Base-by-base conservation (phyloP, 2,329 filamentous ascomycete species). In the Hymenoscyphus salicellus region DNA sequence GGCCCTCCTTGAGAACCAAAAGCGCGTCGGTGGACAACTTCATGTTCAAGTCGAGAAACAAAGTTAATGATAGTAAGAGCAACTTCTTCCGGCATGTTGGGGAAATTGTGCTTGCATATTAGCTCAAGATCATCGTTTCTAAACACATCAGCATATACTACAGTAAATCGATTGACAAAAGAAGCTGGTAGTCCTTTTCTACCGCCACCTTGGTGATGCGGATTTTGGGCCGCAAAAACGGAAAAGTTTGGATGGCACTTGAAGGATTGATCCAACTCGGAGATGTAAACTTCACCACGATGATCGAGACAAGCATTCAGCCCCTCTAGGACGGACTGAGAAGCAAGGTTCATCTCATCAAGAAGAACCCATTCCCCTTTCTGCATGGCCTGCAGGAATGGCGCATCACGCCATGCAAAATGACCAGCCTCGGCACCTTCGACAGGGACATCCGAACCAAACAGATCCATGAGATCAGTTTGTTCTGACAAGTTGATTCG, bases 291-390 rank as follows among this genome's bases (percentile, higher is more conserved):
- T 76, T 97, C 92, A 65, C 95, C 94, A 77, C 96, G 88, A 76
- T 99, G 96, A 77, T 99, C 95, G 33, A 99, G 84, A 79, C 95
- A 98, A 26, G 95, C 94, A 71, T 99, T 99, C 36, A 99, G 81
- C 68, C 95, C 96, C 79, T 99, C 95, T 0, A 99, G 84, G 1
- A 99, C 93, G 4, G 94, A 96, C 75, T 99, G 95, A 0, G 94
- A 98, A 1, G 96, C 95, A 68, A 99, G 80, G 73, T 99, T 99
- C 95, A 99, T 99, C 80, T 99, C 95, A 74, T 99, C 95, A 0
- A 99, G 83, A 32, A 99, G 81, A 11, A 99, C 95, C 95, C 95
- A 99, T 71, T 96, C 91, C 32, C 95, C 95, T 64, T 87, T 90
- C 75, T 98, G 95, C 94, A 99, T 98, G 0, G 95, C 95, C 75